These are phyloP conservation scores for Colletotrichum agaves DNA, from an alignment of 2,329 filamentous ascomycete species.

Conservation along the genomic window DNA sequence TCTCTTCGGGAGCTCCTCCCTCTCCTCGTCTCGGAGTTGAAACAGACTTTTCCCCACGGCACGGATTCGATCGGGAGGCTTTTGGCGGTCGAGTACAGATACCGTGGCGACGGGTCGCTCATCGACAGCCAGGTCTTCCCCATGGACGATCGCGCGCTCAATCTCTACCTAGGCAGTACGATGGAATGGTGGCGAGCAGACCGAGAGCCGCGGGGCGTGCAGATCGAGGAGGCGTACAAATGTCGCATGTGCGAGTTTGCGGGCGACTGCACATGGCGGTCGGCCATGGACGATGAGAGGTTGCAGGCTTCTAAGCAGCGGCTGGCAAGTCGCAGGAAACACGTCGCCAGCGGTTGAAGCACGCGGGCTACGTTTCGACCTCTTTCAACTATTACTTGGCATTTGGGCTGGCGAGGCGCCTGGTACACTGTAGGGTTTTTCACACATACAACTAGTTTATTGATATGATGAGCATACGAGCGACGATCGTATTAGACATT, in stretches of 20 bases:
- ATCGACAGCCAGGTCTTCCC: conserved; percentile 70
- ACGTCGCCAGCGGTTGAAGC: not conserved
- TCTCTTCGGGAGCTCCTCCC: conserved; percentile 59
- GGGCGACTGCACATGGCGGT: conserved; percentile 81
- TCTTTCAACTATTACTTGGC: not conserved
- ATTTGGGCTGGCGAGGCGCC: conserved; percentile 4
- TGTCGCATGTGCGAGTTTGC: conserved; percentile 87
- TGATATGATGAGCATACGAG: conserved; percentile 16
- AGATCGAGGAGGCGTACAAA: conserved; percentile 88
- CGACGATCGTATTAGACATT: not conserved
- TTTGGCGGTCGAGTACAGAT: conserved; percentile 65
- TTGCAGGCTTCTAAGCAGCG: conserved; percentile 31
- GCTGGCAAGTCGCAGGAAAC: conserved; percentile 18
- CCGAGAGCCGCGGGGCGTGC: conserved; percentile 77
- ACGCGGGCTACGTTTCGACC: too few relatives aligned
- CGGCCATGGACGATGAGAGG: conserved; percentile 71
- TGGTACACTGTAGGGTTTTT: not conserved
- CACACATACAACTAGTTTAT: not conserved
- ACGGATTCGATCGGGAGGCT: conserved; percentile 60
- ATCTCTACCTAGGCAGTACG: conserved; percentile 73
- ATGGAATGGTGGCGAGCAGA: conserved; percentile 91
- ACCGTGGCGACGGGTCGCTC: conserved; percentile 61
- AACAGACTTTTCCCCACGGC: conserved; percentile 63
- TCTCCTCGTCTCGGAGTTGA: conserved; percentile 59
- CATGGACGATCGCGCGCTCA: conserved; percentile 72